These are phyloP conservation scores for Brassica napus DNA, from an alignment of 345 rosid genomes.

Conservation along the genomic window DNA sequence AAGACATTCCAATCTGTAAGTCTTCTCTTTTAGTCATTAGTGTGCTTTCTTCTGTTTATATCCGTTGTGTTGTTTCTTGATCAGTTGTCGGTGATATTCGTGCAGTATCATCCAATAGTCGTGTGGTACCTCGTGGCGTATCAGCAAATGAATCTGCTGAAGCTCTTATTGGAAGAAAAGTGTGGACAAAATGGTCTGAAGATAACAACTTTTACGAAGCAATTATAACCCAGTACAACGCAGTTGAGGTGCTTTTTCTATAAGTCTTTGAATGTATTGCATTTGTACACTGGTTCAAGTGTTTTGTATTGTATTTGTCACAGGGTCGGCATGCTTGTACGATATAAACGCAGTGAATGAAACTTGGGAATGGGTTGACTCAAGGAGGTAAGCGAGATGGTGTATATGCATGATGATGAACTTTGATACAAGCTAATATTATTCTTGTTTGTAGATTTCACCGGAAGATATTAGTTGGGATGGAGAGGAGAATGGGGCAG, in stretches of 20 bases:
- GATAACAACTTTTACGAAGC: slow-evolving; percentile 93
- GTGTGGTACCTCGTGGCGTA: slow-evolving; percentile 48
- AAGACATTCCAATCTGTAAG: slow-evolving; percentile 69
- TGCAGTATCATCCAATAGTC: slow-evolving; percentile 62
- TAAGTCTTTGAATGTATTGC: too few species aligned
- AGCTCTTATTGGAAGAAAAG: slow-evolving; percentile 74
- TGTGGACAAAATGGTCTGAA: slow-evolving; percentile 98
- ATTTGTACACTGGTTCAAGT: slow-evolving; percentile 4
- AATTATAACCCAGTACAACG: slow-evolving; percentile 78
- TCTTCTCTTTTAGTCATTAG: slow-evolving; percentile 12
- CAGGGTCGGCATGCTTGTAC: slow-evolving; percentile 93
- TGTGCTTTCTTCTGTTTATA: slow-evolving; percentile 14
- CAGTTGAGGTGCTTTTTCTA: slow-evolving; percentile 52
- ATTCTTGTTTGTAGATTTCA: slow-evolving; percentile 55
- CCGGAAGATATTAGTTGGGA: slow-evolving; percentile 91
- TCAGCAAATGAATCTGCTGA: slow-evolving; percentile 57
- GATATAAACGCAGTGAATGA: slow-evolving; percentile 62
- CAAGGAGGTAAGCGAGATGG: slow-evolving; percentile 59
- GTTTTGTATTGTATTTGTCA: slow-evolving; percentile 27
- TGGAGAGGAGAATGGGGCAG: slow-evolving; percentile 58
- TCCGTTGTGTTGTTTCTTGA: slow-evolving; percentile 34
- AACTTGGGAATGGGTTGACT: slow-evolving; percentile 99
- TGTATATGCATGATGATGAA: slow-evolving; percentile 7
- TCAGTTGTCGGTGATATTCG: slow-evolving; percentile 44
- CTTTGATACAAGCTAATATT: neutral